These are phyloP conservation scores for Babesia gibsoni DNA, from an alignment of 169 alveolate genomes.

Conservation along the genomic window DNA sequence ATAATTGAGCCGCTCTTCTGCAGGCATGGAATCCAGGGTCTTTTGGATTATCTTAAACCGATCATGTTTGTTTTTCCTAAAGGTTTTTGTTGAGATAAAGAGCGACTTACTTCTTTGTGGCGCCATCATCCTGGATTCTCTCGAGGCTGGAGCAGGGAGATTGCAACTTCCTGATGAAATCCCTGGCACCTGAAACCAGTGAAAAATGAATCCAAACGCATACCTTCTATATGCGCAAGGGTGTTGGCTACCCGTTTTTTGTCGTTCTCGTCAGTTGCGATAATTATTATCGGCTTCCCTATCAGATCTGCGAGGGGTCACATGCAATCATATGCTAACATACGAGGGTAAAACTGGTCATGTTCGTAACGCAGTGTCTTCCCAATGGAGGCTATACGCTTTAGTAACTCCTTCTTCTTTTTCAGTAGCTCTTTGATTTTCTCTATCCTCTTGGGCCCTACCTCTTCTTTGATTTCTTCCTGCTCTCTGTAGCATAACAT, in stretches of 20 bases:
- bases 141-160: slow-evolving; percentile 68
- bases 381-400: slow-evolving; percentile 31
- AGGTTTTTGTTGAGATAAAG: neutral
- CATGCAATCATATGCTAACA: neutral
- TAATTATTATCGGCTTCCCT: slow-evolving; percentile 49
- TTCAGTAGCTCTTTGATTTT: slow-evolving; percentile 31
- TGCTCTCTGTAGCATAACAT: slow-evolving; percentile 1
- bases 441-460: slow-evolving; percentile 23
- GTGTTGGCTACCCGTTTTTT: slow-evolving; percentile 50
- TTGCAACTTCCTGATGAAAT: slow-evolving; percentile 56
- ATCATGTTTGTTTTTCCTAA: slow-evolving; percentile 14
- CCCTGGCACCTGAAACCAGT: slow-evolving; percentile 44
- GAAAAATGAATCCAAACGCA: neutral
- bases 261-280: slow-evolving; percentile 55
- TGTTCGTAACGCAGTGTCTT: slow-evolving; percentile 60
- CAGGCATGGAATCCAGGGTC: slow-evolving; percentile 61
- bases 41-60: slow-evolving; percentile 47
- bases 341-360: slow-evolving; percentile 50
- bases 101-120: neutral
- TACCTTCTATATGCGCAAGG: slow-evolving; percentile 61
- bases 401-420: slow-evolving; percentile 25
- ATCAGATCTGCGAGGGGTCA: slow-evolving; percentile 16
- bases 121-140: slow-evolving; percentile 14
- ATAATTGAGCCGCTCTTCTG: slow-evolving; percentile 54
- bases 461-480: slow-evolving; percentile 13